phyloP scores from a whole-genome alignment of 441 rosid genomes.

The Erodium chrysanthum region DNA sequence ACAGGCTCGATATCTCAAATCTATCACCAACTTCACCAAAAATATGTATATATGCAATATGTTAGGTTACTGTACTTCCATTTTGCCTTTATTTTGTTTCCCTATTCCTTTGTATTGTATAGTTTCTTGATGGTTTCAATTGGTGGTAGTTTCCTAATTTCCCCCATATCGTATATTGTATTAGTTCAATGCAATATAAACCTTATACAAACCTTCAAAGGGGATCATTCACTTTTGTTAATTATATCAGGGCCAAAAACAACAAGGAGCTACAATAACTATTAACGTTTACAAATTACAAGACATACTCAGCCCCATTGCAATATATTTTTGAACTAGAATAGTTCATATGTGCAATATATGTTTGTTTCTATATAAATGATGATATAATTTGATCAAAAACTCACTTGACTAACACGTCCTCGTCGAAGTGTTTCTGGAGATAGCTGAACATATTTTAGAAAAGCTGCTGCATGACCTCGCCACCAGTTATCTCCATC shows the following conservation, averaged over 20 bases:
- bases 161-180: no score
- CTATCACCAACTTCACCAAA: no score
- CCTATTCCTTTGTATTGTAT: no score
- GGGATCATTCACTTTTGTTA: not conserved
- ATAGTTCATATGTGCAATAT: no score
- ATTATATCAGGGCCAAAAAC: not conserved
- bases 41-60: no score
- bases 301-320: not conserved
- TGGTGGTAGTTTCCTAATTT: no score
- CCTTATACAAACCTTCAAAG: no score
- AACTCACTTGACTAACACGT: slow-evolving; percentile 62
- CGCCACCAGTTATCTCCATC: slow-evolving; percentile 92
- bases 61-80: no score
- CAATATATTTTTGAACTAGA: not conserved
- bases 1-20: no score
- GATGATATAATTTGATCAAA: not conserved
- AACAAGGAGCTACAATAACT: not conserved
- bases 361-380: not conserved
- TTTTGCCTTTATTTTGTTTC: no score
- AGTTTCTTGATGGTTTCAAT: no score
- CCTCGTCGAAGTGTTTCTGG: slow-evolving; percentile 58
- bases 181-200: no score
- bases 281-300: not conserved
- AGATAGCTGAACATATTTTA: slow-evolving; percentile 51
- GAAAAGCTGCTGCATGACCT: slow-evolving; percentile 88